A percentile compares a stretch with the other conserved stretches of the same genome.
These are phyloP conservation scores for Megacollybia platyphylla DNA, from an alignment of 1,284 basidiomycete species.

Conservation along the genomic window DNA sequence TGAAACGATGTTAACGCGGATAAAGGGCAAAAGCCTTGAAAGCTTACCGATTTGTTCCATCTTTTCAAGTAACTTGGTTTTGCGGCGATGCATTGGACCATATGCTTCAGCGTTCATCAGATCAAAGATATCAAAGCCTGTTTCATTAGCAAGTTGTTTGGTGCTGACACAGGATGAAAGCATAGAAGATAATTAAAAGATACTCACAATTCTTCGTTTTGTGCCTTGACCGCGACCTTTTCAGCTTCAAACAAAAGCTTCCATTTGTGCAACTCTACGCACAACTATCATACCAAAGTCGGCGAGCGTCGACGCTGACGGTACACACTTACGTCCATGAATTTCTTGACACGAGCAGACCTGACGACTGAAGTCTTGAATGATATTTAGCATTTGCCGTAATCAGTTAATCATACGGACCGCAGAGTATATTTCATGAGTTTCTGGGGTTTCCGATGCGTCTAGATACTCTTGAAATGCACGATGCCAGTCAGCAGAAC, in stretches of 20 bases:
- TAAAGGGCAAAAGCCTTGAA: neutral
- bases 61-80: slow-evolving; percentile 20
- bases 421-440: slow-evolving; percentile 4
- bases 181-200: neutral
- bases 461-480: slow-evolving; percentile 9
- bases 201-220: slow-evolving; percentile 20
- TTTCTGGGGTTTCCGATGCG: slow-evolving; percentile 4
- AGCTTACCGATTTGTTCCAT: slow-evolving; percentile 19
- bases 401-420: slow-evolving; percentile 2
- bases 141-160: slow-evolving; percentile 14
- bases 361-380: neutral
- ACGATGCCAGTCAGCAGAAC: slow-evolving; percentile 4
- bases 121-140: slow-evolving; percentile 25
- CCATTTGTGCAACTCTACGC: slow-evolving; percentile 23
- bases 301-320: slow-evolving; percentile 1
- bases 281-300: neutral
- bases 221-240: slow-evolving; percentile 7
- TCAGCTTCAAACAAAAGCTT: slow-evolving; percentile 11
- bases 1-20: slow-evolving; percentile 7
- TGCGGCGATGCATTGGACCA: slow-evolving; percentile 18
- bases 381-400: neutral
- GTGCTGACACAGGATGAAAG: slow-evolving; percentile 15
- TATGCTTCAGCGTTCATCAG: slow-evolving; percentile 23
- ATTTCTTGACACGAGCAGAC: neutral
- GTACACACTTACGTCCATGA: neutral